Base-by-base conservation (phyloP, 345 rosid species). In the Populus nigra region DNA sequence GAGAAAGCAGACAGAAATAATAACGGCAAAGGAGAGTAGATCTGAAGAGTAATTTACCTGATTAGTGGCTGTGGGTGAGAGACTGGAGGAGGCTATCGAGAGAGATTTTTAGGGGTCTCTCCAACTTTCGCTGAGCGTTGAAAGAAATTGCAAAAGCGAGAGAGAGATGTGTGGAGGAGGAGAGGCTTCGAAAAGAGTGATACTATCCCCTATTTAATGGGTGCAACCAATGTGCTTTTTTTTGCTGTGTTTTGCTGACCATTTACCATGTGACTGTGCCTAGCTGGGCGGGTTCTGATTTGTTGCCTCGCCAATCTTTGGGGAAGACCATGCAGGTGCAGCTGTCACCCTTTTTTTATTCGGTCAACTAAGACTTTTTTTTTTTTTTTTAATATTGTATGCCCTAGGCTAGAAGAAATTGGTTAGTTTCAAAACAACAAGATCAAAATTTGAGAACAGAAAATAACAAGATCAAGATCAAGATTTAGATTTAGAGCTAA, bases 61-160 rank as follows among this genome's bases (percentile, higher is more conserved):
- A 59, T 59, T 4, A 11, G 65, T 59, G 65, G 65, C 65, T 23
- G 65, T 10, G 15, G 2, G 15, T 41, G 45, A 10, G 15, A 10
- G 65, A 23, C 11, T 59, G 65, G 71, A 38, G 27, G 71, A 3
- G 15, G 33, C 25, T 6, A 23, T 25, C 2, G 53, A 69, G 55
- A 18, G 45, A 39, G 10, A 68, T 2, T 2, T 41, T 57, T 8
- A 3, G 13, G 63, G 15, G 4, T 65, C 61, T 68, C 77, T 79
- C 73, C 77, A 73, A 68, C 73, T 68, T 68, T 57, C 73, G 81
- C 81, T 39, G 68, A 50, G 77, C 45, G 45, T 20, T 67, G 69
- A 39, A 57, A 68, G 68, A 39, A 39, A 10, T 12, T 15, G 65
- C 62, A 43, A 69, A 20, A 29, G 69, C 39, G 5, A 17, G 49